Percentiles rank a stretch among this genome's conserved stretches.
These are phyloP conservation scores for Ceratopteris richardii DNA, from an alignment of 75 land plant species.

Conservation along the genomic window DNA sequence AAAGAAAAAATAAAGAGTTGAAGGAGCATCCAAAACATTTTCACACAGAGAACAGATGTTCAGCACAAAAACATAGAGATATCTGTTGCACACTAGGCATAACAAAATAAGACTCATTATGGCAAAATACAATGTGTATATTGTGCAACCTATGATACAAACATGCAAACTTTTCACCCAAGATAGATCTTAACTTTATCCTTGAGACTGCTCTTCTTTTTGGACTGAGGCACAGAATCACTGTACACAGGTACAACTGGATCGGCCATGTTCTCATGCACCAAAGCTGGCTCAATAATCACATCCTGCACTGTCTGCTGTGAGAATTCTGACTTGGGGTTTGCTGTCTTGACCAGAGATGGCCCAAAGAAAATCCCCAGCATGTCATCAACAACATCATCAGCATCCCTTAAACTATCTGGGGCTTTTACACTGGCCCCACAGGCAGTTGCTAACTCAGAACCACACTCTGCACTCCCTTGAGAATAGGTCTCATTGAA, in stretches of 20 bases:
- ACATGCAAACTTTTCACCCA: not conserved
- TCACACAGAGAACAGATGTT: too few relatives aligned
- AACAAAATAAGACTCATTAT: too few relatives aligned
- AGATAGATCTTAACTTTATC: constrained; percentile 6
- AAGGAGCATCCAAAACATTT: too few relatives aligned
- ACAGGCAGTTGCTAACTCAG: not conserved
- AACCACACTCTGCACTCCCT: not conserved
- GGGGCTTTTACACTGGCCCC: not conserved
- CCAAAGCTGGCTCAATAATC: not conserved
- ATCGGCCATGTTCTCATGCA: not conserved
- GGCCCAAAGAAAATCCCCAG: constrained; percentile 6
- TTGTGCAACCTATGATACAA: too few relatives aligned
- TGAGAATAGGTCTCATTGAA: not conserved
- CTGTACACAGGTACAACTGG: not conserved
- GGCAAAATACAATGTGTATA: too few relatives aligned
- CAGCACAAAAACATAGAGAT: too few relatives aligned
- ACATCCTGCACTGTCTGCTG: not conserved
- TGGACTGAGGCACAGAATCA: not conserved
- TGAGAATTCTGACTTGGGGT: not conserved
- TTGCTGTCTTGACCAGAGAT: not conserved
- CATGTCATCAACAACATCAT: constrained; percentile 7
- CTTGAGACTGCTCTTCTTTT: constrained; percentile 3
- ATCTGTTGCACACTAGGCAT: too few relatives aligned
- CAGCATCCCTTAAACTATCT: not conserved
- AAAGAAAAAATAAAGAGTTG: too few relatives aligned